phyloP scores from a whole-genome alignment of 2,329 filamentous ascomycete species.

The Talaromyces verruculosus region DNA sequence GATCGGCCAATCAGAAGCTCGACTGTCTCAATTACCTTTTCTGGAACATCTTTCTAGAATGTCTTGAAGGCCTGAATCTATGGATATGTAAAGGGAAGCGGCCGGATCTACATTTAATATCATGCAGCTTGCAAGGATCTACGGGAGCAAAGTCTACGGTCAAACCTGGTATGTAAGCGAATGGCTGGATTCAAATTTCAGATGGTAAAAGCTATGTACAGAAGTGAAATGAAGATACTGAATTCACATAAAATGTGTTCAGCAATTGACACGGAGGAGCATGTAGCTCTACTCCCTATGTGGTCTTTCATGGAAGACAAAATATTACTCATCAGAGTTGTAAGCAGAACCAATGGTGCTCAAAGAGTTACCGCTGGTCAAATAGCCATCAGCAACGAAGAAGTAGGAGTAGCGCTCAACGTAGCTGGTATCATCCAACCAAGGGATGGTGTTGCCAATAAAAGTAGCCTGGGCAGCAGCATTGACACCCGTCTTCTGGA shows the following conservation, averaged over 20 bases:
- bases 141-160: background rate
- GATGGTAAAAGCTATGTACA: background rate
- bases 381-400: slow-evolving; percentile 35
- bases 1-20: background rate
- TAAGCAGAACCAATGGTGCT: slow-evolving; percentile 36
- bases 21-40: background rate
- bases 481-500: slow-evolving; percentile 33
- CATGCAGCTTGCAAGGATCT: background rate
- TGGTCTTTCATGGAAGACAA: background rate
- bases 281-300: background rate
- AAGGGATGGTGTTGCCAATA: slow-evolving; percentile 40
- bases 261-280: background rate
- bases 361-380: slow-evolving; percentile 31
- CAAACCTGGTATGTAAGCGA: background rate
- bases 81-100: background rate
- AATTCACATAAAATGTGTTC: background rate
- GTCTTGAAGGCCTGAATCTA: background rate
- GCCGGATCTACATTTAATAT: background rate
- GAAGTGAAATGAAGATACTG: background rate
- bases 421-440: slow-evolving; percentile 38
- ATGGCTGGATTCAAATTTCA: background rate
- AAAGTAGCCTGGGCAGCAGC: slow-evolving; percentile 34
- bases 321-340: slow-evolving; percentile 13
- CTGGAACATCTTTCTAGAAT: background rate
- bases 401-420: slow-evolving; percentile 50